phyloP scores from a whole-genome alignment of 2,329 filamentous ascomycete genomes.

The Aureobasidium uvarum region DNA sequence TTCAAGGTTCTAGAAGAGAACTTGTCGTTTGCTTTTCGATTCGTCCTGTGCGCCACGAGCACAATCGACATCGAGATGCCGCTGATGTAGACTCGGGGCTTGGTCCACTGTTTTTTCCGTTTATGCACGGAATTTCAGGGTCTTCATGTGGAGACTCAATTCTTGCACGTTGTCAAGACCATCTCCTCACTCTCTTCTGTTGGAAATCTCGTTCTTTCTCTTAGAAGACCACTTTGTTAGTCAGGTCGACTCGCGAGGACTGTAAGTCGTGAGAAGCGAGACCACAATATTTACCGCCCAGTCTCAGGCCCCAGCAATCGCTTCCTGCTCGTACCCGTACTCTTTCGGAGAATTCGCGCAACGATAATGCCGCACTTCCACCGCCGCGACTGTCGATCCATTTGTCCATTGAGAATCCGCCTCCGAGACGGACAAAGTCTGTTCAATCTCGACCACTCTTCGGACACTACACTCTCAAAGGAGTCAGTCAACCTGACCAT shows the following conservation, averaged over 20 bases:
- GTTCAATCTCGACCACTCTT: background rate
- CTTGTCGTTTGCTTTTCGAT: background rate
- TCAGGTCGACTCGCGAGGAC: background rate
- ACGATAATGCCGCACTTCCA: constrained; percentile 11
- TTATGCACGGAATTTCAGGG: background rate
- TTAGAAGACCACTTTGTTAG: background rate
- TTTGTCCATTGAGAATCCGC: constrained; percentile 3
- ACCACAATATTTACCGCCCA: background rate
- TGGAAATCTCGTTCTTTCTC: background rate
- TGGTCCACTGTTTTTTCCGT: background rate
- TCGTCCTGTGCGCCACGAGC: background rate
- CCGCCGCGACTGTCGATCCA: constrained; percentile 2
- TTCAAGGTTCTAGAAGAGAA: background rate
- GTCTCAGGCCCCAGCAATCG: background rate
- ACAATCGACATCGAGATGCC: background rate
- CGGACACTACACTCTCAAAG: background rate
- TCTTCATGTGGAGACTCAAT: background rate
- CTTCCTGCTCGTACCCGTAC: background rate
- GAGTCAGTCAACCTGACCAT: background rate
- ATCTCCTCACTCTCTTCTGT: background rate
- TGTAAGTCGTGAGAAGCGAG: background rate
- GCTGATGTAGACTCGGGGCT: background rate
- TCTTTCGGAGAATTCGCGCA: background rate
- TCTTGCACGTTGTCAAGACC: background rate
- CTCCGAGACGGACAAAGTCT: background rate